Evolutionary conservation across 2,329 filamentous ascomycete species (phyloP).

Genomic region (Corynespora cassiicola): DNA sequence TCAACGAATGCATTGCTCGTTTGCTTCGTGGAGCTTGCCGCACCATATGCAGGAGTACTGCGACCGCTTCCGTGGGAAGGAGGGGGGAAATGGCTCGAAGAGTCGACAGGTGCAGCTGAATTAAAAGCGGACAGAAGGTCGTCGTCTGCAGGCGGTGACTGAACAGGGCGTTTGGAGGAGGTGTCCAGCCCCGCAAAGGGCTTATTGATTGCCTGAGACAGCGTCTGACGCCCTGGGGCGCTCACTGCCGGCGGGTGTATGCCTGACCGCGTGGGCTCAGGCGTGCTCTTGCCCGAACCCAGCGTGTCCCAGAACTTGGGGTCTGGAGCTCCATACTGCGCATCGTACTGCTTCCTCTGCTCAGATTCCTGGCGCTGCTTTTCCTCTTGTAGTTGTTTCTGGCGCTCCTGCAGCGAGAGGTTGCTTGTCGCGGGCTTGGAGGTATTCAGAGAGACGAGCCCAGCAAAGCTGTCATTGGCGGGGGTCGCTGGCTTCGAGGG

Average conservation of each 20-base stretch:
- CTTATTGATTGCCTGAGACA: constrained; percentile 46
- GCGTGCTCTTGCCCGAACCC: constrained; percentile 60
- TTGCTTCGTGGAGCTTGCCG: constrained; percentile 32
- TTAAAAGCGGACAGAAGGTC: constrained; percentile 69
- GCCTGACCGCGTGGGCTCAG: constrained; percentile 47
- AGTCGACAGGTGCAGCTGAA: constrained; percentile 64
- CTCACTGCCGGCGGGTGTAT: constrained; percentile 29
- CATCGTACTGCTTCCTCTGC: constrained; percentile 72
- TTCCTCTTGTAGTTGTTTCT: constrained; percentile 76
- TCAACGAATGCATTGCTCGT: constrained; percentile 57
- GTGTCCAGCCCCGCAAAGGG: constrained; percentile 45
- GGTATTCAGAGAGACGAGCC: constrained; percentile 69
- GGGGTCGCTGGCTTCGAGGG: constrained; percentile 60
- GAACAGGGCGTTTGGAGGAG: constrained; percentile 32
- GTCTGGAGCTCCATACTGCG: constrained; percentile 73
- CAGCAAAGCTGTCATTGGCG: constrained; percentile 76
- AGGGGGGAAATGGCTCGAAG: constrained; percentile 65
- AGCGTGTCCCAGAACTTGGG: constrained; percentile 78
- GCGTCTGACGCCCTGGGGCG: constrained; percentile 28
- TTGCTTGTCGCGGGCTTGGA: constrained; percentile 69
- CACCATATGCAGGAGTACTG: constrained; percentile 45
- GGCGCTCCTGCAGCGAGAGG: constrained; percentile 70
- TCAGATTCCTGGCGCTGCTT: constrained; percentile 79
- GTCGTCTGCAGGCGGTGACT: constrained; percentile 55
- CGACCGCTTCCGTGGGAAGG: constrained; percentile 45